These are phyloP conservation scores for Phoma sp. DNA, from an alignment of 2,329 filamentous ascomycete species.

Conservation along the genomic window DNA sequence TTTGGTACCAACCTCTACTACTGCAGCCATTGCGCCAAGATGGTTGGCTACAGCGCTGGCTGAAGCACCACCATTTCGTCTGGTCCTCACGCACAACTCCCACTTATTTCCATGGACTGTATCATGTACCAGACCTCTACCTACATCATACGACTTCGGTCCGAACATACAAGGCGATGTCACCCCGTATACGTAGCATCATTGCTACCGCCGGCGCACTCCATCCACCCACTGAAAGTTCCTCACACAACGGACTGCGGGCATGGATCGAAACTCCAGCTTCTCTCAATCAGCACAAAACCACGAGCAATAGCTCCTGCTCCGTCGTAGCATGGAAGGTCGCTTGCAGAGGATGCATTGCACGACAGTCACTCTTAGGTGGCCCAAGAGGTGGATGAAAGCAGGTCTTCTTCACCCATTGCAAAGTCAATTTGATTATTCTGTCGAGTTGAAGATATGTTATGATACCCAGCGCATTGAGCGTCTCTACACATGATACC, in stretches of 20 bases:
- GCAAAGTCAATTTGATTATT: conserved; percentile 1
- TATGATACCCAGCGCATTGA: conserved; percentile 15
- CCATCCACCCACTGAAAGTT: background rate
- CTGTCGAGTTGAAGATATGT: background rate
- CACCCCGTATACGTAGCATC: conserved; percentile 7
- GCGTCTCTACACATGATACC: background rate
- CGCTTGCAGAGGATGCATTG: background rate
- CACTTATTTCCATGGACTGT: background rate
- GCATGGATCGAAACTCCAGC: background rate
- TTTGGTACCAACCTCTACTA: conserved; percentile 50
- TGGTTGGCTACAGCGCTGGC: conserved; percentile 47
- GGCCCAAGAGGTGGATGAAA: conserved; percentile 1
- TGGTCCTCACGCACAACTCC: background rate
- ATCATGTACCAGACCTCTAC: background rate
- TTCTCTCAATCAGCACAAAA: background rate
- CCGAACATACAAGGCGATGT: background rate
- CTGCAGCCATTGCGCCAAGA: conserved; percentile 48
- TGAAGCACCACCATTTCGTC: conserved; percentile 23
- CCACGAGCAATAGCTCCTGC: background rate
- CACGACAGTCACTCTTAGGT: background rate
- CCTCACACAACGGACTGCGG: background rate
- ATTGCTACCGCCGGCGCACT: conserved; percentile 9
- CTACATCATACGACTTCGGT: background rate
- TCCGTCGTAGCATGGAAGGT: background rate
- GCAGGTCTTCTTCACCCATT: conserved; percentile 6